These are phyloP conservation scores for Phytophthora cactorum DNA, from an alignment of 352 stramenopile genomes.

Conservation along the genomic window DNA sequence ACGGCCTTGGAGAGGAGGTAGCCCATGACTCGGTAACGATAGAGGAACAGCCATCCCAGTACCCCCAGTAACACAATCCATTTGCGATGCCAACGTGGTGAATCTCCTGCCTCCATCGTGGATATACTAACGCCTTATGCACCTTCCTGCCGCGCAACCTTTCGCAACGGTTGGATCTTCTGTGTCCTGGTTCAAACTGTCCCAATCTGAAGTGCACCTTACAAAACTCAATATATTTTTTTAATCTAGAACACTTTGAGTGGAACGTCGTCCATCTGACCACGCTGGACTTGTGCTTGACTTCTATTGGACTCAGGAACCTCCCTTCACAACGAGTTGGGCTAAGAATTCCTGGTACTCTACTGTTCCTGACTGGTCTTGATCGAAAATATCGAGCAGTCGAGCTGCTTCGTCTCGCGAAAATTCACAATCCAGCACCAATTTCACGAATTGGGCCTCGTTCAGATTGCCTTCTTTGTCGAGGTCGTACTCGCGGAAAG, in stretches of 20 bases:
- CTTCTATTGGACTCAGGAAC: constrained; percentile 8
- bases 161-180: constrained; percentile 23
- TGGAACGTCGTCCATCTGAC: constrained; percentile 23
- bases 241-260: constrained; percentile 1
- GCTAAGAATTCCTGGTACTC: constrained; percentile 69
- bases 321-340: constrained; percentile 43
- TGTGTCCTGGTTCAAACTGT: constrained; percentile 14
- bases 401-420: constrained; percentile 34
- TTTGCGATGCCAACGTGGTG: constrained; percentile 62
- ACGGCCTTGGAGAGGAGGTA: constrained; percentile 51
- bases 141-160: constrained; percentile 21
- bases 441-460: constrained; percentile 51
- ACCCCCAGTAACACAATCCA: constrained; percentile 52
- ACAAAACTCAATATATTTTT: neutral
- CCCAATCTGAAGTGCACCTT: constrained; percentile 16
- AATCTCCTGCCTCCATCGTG: constrained; percentile 30
- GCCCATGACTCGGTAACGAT: constrained; percentile 62
- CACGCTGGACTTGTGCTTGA: neutral
- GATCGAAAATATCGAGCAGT: constrained; percentile 49
- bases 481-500: constrained; percentile 61
- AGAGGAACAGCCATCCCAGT: constrained; percentile 58
- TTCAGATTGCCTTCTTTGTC: constrained; percentile 44
- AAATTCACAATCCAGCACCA: constrained; percentile 46
- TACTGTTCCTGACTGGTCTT: constrained; percentile 54
- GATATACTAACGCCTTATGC: constrained; percentile 12